These are phyloP conservation scores for Coemansia sp. DNA, from an alignment of 192 early-diverging fungal genomes.

Conservation along the genomic window DNA sequence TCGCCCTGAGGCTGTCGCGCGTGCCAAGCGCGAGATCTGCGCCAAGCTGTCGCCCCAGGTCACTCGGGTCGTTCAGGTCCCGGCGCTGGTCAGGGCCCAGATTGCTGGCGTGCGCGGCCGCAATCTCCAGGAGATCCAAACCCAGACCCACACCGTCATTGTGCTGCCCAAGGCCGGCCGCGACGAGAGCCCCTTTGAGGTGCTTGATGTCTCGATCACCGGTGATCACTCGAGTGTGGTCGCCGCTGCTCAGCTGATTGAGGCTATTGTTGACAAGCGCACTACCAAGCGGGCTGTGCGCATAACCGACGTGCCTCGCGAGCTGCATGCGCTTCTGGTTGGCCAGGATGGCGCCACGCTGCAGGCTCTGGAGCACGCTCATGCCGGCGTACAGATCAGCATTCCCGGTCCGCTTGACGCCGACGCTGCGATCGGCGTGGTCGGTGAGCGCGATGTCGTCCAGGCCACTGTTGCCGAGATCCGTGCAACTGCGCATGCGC, in stretches of 20 bases:
- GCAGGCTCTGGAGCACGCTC: constrained; percentile 58
- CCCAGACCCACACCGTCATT: constrained; percentile 73
- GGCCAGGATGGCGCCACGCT: constrained; percentile 66
- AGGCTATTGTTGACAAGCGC: constrained; percentile 73
- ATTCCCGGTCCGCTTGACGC: constrained; percentile 62
- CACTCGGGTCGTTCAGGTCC: constrained; percentile 62
- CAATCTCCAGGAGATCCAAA: constrained; percentile 73
- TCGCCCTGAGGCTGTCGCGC: constrained; percentile 70
- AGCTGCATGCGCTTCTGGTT: constrained; percentile 80
- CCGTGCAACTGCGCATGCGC: constrained; percentile 57
- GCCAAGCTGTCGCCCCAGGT: constrained; percentile 70
- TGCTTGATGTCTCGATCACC: constrained; percentile 65
- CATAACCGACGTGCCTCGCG: constrained; percentile 66
- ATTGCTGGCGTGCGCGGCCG: constrained; percentile 82
- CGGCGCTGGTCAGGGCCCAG: constrained; percentile 74
- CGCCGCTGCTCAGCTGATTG: constrained; percentile 82
- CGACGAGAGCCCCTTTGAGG: constrained; percentile 63
- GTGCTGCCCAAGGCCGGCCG: constrained; percentile 56
- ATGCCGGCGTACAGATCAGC: constrained; percentile 72
- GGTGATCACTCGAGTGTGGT: constrained; percentile 82
- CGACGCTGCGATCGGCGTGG: constrained; percentile 63
- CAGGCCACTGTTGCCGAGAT: constrained; percentile 64
- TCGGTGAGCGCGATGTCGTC: constrained; percentile 76
- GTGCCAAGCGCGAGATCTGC: constrained; percentile 77
- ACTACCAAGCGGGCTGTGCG: constrained; percentile 68